Evolutionary conservation across 805 yeast genomes (phyloP).

Genomic region (Zygosaccharomyces siamensis): DNA sequence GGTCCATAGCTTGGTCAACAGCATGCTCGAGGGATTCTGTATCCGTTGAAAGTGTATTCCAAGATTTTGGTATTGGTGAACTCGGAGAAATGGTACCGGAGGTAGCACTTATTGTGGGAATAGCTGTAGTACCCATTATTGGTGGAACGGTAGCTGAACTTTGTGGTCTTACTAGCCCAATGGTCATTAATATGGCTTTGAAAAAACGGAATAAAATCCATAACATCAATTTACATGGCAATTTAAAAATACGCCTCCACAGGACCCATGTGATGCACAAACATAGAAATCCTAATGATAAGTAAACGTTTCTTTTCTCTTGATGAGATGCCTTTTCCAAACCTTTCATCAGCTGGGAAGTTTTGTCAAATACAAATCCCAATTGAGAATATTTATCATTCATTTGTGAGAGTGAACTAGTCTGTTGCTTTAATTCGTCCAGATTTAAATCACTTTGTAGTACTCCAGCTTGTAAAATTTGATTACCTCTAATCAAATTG

Average conservation of each 20-base stretch:
- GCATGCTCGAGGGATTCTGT: constrained; percentile 17
- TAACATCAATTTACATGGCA: constrained; percentile 29
- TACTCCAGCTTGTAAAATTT: constrained; percentile 31
- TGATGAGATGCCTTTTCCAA: constrained; percentile 32
- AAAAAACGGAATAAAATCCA: constrained; percentile 36
- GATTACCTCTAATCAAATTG: constrained; percentile 32
- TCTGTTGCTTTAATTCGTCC: constrained; percentile 33
- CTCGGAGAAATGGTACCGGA: background rate
- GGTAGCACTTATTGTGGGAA: background rate
- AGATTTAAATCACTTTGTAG: constrained; percentile 34
- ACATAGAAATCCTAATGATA: constrained; percentile 27
- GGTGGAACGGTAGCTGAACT: constrained; percentile 5
- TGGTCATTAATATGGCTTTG: constrained; percentile 32
- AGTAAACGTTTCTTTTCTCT: constrained; percentile 34
- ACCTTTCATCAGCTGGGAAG: constrained; percentile 30
- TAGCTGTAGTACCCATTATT: background rate
- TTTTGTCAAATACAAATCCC: constrained; percentile 27
- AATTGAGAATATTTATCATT: constrained; percentile 33
- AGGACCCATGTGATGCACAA: constrained; percentile 33
- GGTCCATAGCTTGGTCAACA: constrained; percentile 26
- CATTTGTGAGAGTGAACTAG: constrained; percentile 25
- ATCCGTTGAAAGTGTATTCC: constrained; percentile 2
- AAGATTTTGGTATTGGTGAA: constrained; percentile 1
- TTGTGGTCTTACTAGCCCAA: constrained; percentile 23
- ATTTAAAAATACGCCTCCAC: constrained; percentile 34